phyloP scores from a whole-genome alignment of 2,329 filamentous ascomycete genomes.

The Arthrocladium fulminans region DNA sequence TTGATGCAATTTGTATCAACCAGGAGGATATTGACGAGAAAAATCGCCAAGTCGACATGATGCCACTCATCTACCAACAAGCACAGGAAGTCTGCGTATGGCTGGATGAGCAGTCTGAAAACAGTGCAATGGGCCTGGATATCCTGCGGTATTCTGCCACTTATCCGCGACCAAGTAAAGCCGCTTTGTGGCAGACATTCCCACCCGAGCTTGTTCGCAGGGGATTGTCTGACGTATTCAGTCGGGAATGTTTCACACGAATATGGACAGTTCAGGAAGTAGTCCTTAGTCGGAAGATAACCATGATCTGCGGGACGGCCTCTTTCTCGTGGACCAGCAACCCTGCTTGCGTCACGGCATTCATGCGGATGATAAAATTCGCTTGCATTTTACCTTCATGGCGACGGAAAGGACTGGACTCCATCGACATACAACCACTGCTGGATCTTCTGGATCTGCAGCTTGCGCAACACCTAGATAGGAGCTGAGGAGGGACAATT shows the following conservation, averaged over 20 bases:
- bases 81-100: constrained; percentile 14
- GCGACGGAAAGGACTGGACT: not conserved
- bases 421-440: not conserved
- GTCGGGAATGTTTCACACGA: not conserved
- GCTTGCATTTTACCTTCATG: not conserved
- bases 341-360: not conserved
- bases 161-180: not conserved
- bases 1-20: too few species aligned
- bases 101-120: constrained; percentile 14
- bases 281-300: too few species aligned
- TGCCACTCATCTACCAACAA: constrained; percentile 13
- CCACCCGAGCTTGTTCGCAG: not conserved
- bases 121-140: not conserved
- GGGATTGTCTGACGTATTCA: not conserved
- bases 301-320: too few species aligned
- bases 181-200: not conserved
- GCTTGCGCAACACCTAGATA: not conserved
- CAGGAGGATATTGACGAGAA: constrained; percentile 13
- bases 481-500: not conserved
- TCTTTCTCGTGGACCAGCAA: not conserved
- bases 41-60: constrained; percentile 12
- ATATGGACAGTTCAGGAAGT: too few species aligned
- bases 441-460: not conserved
- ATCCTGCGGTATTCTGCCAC: not conserved
- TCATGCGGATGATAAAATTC: not conserved